Conservation (phyloP, 1,284 basidiomycete genomes). For the Boletus mariae region DNA sequence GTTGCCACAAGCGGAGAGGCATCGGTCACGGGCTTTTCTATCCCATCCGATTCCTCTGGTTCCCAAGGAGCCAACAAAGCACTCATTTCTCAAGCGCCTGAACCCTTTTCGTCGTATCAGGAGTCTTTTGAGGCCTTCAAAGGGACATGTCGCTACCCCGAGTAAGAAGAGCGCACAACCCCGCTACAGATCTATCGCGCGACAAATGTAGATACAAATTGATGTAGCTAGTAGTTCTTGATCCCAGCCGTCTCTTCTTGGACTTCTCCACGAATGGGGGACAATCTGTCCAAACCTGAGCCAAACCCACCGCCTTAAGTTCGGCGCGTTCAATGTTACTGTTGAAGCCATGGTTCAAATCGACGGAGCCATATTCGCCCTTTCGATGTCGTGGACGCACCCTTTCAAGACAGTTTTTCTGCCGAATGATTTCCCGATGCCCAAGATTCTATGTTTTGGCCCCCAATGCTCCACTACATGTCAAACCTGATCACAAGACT, state of each 20-base stretch:
- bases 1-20: neutral
- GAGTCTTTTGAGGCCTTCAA: neutral
- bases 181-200: conserved; percentile 8
- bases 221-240: neutral
- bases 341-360: no score
- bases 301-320: conserved; percentile 3
- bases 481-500: no score
- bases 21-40: neutral
- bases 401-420: no score
- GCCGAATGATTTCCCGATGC: no score
- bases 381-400: no score
- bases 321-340: no score
- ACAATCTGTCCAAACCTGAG: conserved; percentile 9
- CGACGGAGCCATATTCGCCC: no score
- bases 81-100: conserved; percentile 9
- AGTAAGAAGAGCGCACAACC: conserved; percentile 11
- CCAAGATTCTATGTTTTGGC: no score
- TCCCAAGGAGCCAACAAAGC: conserved; percentile 3
- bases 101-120: conserved; percentile 9
- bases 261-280: conserved; percentile 12
- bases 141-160: neutral
- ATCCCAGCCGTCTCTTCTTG: neutral
- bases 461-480: no score
- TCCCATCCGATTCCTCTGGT: neutral
- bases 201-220: conserved; percentile 12